Evolutionary conservation across 1,284 basidiomycete genomes (phyloP).

Genomic region (Ustilago tritici): DNA sequence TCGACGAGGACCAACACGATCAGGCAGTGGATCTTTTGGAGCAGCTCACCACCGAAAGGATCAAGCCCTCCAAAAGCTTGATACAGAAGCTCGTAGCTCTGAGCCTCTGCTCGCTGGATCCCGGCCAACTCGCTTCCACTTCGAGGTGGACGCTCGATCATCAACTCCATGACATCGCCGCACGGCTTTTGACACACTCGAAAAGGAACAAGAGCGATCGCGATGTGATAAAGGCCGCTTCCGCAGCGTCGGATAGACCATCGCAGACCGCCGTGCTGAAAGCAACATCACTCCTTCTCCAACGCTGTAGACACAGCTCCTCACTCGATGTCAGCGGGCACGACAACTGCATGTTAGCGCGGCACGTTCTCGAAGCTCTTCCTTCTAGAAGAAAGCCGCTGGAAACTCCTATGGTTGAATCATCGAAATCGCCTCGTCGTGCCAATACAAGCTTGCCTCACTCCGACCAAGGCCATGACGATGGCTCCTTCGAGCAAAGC

Average conservation of each 20-base stretch:
- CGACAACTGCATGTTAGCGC: conserved; percentile 8
- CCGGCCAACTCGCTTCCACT: conserved; percentile 28
- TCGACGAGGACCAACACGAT: conserved; percentile 51
- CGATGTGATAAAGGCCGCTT: conserved; percentile 19
- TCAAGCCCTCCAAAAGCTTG: conserved; percentile 13
- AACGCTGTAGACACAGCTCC: conserved; percentile 7
- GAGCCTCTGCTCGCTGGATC: conserved; percentile 44
- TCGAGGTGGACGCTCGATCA: conserved; percentile 41
- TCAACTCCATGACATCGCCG: conserved; percentile 24
- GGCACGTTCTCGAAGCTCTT: conserved; percentile 27
- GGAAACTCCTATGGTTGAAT: background rate
- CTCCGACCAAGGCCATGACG: conserved; percentile 15
- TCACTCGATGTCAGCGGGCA: background rate
- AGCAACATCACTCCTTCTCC: conserved; percentile 32
- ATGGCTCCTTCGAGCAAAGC: conserved; percentile 27
- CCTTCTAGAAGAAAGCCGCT: conserved; percentile 32
- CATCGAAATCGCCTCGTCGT: conserved; percentile 12
- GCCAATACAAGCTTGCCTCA: conserved; percentile 6
- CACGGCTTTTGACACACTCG: conserved; percentile 19
- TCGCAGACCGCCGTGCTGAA: conserved; percentile 29
- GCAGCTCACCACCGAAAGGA: conserved; percentile 23
- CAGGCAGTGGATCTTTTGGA: conserved; percentile 47
- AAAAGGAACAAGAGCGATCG: conserved; percentile 13
- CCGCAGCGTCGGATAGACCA: conserved; percentile 22
- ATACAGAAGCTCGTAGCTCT: conserved; percentile 44